Conservation (phyloP, 305 asterid genomes). For the Solanum hybrid region DNA sequence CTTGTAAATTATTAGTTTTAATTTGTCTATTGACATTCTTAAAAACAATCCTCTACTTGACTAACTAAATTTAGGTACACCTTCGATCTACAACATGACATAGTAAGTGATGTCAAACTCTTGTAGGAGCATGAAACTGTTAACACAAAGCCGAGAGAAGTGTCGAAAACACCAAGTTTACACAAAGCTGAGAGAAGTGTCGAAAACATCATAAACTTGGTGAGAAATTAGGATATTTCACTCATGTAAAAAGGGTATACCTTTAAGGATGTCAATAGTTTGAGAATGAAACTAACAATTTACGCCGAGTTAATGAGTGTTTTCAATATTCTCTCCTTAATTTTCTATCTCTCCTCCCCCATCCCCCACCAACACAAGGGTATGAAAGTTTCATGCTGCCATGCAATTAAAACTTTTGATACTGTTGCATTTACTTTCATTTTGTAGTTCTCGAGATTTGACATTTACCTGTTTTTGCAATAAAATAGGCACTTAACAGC, state of each 20-base stretch:
- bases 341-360: neutral
- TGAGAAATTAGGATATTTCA: too few species aligned
- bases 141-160: too few species aligned
- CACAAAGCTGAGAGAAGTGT: too few species aligned
- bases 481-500: neutral
- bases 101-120: too few species aligned
- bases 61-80: too few species aligned
- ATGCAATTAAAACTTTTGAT: neutral
- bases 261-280: too few species aligned
- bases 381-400: neutral
- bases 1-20: neutral
- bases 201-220: too few species aligned
- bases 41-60: neutral
- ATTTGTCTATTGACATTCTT: too few species aligned
- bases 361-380: neutral
- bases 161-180: too few species aligned
- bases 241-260: neutral
- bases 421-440: neutral
- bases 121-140: neutral
- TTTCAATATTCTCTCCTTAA: too few species aligned
- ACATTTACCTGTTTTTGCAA: neutral
- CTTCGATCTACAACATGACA: neutral
- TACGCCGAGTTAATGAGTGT: accelerated
- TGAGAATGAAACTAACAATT: too few species aligned
- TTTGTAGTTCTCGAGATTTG: neutral